These are phyloP conservation scores for Nidularia pulvinata DNA, from an alignment of 768 basidiomycete genomes.

Conservation along the genomic window DNA sequence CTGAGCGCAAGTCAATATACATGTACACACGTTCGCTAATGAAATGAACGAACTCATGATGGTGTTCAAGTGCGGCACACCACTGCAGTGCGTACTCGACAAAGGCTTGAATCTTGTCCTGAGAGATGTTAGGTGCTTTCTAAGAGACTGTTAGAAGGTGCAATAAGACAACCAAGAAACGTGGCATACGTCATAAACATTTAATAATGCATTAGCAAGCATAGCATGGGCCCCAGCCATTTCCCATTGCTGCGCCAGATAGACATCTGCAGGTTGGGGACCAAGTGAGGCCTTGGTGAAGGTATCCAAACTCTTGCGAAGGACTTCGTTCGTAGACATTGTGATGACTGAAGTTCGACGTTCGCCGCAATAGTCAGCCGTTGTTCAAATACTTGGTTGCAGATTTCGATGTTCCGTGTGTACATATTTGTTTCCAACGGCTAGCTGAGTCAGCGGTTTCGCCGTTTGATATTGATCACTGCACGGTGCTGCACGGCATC, in stretches of 20 bases:
- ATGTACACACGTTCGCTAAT: neutral
- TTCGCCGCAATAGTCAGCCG: neutral
- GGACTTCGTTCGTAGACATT: slow-evolving; percentile 7
- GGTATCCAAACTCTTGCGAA: slow-evolving; percentile 9
- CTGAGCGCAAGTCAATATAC: slow-evolving; percentile 1
- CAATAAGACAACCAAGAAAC: slow-evolving; percentile 2
- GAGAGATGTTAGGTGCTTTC: slow-evolving; percentile 2
- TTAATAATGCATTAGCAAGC: slow-evolving; percentile 10
- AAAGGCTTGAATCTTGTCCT: slow-evolving; percentile 6
- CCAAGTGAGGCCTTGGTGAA: slow-evolving; percentile 4
- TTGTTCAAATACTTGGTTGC: neutral
- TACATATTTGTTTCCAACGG: no score
- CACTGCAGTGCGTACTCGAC: slow-evolving; percentile 13
- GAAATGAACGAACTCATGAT: slow-evolving; percentile 9
- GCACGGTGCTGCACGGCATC: no score
- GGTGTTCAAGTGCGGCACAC: slow-evolving; percentile 12
- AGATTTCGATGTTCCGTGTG: no score
- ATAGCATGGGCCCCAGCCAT: slow-evolving; percentile 14
- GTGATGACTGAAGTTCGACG: neutral
- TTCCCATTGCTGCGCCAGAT: slow-evolving; percentile 12
- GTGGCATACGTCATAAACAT: slow-evolving; percentile 6
- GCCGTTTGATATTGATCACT: no score
- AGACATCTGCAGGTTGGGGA: slow-evolving; percentile 12
- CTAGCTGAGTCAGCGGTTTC: no score
- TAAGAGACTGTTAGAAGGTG: neutral